Evolutionary conservation across 495 filamentous ascomycete species (phyloP), one percentile per base, ranked within the genome.

Genomic region (Neurospora sp.): DNA sequence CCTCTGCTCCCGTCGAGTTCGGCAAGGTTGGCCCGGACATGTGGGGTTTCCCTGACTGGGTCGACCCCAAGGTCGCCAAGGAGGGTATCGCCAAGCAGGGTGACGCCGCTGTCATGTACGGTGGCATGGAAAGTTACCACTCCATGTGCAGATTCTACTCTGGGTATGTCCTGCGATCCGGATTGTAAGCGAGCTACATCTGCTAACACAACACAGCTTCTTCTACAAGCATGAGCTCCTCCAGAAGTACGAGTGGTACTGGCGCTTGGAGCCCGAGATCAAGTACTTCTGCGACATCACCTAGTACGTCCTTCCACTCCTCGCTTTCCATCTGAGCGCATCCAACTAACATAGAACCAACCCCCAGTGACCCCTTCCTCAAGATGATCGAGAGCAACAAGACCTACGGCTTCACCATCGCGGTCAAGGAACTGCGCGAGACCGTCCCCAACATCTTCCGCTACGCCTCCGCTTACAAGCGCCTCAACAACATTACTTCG

Each of bases 261-360:
- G 96, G 96, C 93, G 96, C 68, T 83, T 99, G 82, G 96, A 99
- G 89, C 96, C 96, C 79, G 96, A 99, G 82, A 98, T 99, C 90
- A 98, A 95, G 85, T 99, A 98, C 86, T 99, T 98, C 86, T 99
- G 96, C 81, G 96, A 99, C 77, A 97, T 99, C 75, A 99, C 96
- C 73, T 99, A 99, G 94, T 98, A 91, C 78, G 91, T 79, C 11
- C 68, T 74, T 46, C 84, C 22, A 71, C 9, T 10, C 71, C 10
- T 8, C 14, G 3, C 22, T 14, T 61, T 35, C 14, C 22, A 10
- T 69, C 20, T 12, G 16, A 8, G 14, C 22, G 14, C 53, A 66
- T 66, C 3, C 14, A 73, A 71, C 77, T 81, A 75, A 74, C 66
- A 22, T 59, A 27, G 20, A 7, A 14, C 5, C 71, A 41, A 42